Evolutionary conservation across 306 rosid species (phyloP).

Genomic region (Vigna angularis): DNA sequence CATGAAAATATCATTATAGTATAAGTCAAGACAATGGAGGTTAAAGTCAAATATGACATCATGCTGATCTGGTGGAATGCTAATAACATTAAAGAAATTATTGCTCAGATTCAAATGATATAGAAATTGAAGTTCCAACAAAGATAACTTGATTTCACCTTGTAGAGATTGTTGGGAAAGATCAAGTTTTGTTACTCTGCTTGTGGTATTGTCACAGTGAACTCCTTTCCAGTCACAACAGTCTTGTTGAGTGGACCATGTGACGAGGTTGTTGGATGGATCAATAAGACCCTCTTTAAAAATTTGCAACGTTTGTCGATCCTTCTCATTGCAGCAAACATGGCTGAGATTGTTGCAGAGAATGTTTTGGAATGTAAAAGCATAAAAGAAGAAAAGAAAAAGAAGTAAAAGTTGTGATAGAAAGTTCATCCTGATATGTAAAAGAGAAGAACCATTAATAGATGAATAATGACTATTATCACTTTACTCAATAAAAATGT

Average conservation of each 20-base stretch:
- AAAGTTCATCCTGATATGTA: too few species aligned
- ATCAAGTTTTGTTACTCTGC: not conserved
- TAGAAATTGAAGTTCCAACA: slow-evolving; percentile 26
- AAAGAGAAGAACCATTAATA: too few species aligned
- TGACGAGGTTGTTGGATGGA: not conserved
- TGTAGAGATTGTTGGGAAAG: rapidly evolving
- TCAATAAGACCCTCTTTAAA: not conserved
- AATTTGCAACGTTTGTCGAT: not conserved
- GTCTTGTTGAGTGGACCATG: slow-evolving; percentile 7
- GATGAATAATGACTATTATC: too few species aligned
- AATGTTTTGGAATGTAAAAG: too few species aligned
- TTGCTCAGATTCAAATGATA: not conserved
- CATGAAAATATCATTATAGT: not conserved
- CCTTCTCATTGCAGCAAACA: too few species aligned
- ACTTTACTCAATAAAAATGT: too few species aligned
- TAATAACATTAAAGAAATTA: not conserved
- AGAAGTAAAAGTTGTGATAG: too few species aligned
- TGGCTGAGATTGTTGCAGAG: too few species aligned
- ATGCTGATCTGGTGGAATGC: not conserved
- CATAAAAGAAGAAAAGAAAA: too few species aligned
- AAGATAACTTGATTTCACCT: slow-evolving; percentile 28
- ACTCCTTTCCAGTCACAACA: slow-evolving; percentile 35
- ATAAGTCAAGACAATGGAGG: slow-evolving; percentile 17
- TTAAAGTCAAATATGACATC: not conserved
- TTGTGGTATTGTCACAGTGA: not conserved